Base-by-base conservation (phyloP, 78 protist genomes). In the Dictyostelium capitatum region DNA sequence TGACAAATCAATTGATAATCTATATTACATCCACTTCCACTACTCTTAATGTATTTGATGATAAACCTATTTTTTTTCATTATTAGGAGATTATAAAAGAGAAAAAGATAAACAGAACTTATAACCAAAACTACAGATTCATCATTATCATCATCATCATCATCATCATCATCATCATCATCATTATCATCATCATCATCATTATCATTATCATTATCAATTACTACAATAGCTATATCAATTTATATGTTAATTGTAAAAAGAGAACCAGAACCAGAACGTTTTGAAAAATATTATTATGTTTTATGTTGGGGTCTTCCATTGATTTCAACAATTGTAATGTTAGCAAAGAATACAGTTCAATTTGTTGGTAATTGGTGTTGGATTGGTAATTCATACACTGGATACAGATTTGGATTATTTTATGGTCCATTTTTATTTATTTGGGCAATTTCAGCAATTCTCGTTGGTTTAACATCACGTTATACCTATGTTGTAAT, bases 291-390 rank as follows among this genome's bases (percentile, higher is more conserved):
- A 62, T 84, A 37, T 25, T 84, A 84, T 20, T 74, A 54, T 37
- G 12, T 84, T 6, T n/a, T 48, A 43, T 84, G 83, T 59, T 84
- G 92, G 92, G 92, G 92, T 28, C 7, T 75, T 48, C 92, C 92
- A 57, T 7, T 84, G 25, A 59, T 75, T 56, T n/a, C 67, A 4
- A 59, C 83, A 14, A 75, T 84, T 75, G 65, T 84, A 9, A 84
- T 84, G 92, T 56, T 84, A 48, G 32, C 92, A 0, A 75, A 74
- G n/a, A 72, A 84, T 48, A 57, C 78, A 20, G 92, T 84, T 28
- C 23, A 59, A 19, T 74, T 46, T 20, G n/a, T 75, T 72, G 92
- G 92, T 72, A 59, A 41, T 54, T 84, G 92, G 92, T 84, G 92
- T 48, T 84, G 92, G 92, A 84, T 84, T 74, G 74, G 83, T 28